Base-by-base conservation (phyloP, 495 filamentous ascomycete genomes). In the Rusavskia elegans region DNA sequence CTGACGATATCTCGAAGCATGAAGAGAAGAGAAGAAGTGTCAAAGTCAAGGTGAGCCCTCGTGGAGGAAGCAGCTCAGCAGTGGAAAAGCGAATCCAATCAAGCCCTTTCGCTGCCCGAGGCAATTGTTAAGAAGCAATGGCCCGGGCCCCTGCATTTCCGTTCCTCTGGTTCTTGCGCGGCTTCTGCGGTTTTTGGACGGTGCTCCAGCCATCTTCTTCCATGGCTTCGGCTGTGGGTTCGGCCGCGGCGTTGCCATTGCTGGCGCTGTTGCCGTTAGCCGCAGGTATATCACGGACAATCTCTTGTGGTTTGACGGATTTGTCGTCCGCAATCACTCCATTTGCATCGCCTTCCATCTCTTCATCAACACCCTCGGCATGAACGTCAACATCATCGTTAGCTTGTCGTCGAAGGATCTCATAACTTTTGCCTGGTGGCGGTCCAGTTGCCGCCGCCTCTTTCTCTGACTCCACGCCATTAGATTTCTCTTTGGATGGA, bases 171-270 rank as follows among this genome's bases (percentile, higher is more conserved):
- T 70, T 74, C 64, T 67, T 75, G 60, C 71, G 71, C 56, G 65
- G 66, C 63, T 71, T 76, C 25, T 76, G 64, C 60, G 70, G 65
- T 29, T 46, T 46, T 16, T 23, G 23, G 42, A 89, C 83, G 13
- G 82, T 86, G 63, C 83, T 88, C 83, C 85, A 87, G 54, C 83
- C 83, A 57, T 87, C 85, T 23, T 82, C 81, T 53, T 85, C 81
- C 5, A 65, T 66, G 32, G 66, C 58, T 23, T 66, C 58, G 32
- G 68, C 61, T 21, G 52, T 64, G 13, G 50, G 51, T 13, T 64
- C 56, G 25, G 53, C 70, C 13, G 65, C 53, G 13, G 67, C 58
- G 30, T 62, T 55, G 53, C 56, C 59, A 36, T 57, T 58, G 27
- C 52, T 57, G 38, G 52, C 55, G 63, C 66, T 71, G 57, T 58